Evolutionary conservation across 1,139 yeast species (phyloP).

Genomic region (Lodderomyces oxycetoniae): DNA sequence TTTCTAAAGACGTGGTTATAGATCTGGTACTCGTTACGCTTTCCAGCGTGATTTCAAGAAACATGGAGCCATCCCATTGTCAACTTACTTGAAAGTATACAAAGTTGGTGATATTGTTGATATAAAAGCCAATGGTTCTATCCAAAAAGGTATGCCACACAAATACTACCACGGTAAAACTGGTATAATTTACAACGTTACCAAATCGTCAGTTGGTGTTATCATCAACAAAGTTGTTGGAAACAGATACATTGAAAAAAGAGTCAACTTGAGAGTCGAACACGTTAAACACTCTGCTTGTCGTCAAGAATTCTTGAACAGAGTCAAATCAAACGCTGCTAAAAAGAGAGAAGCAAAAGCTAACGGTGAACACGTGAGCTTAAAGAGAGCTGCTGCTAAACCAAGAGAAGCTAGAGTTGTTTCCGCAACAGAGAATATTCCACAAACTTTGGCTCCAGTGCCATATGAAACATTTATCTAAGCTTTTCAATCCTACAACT

Average conservation of each 20-base stretch:
- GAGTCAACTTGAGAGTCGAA: conserved; percentile 97
- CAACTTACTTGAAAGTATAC: conserved; percentile 96
- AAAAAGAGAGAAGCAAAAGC: conserved; percentile 93
- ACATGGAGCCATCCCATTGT: conserved; percentile 92
- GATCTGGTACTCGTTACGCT: conserved; percentile 99
- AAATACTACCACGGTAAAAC: conserved; percentile 99
- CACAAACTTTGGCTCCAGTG: conserved; percentile 98
- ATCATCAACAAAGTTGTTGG: conserved; percentile 98
- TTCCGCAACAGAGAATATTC: conserved; percentile 71
- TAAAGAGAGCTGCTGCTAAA: conserved; percentile 97
- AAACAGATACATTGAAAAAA: conserved; percentile 98
- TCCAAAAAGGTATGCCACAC: conserved; percentile 99
- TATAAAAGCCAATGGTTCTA: conserved; percentile 98
- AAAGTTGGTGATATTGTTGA: conserved; percentile 99
- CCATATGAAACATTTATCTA: conserved; percentile 99
- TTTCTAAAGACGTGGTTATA: conserved; percentile 87
- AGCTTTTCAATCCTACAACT: too few relatives aligned
- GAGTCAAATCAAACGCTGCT: conserved; percentile 96
- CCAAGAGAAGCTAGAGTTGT: conserved; percentile 93
- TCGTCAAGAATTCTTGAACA: conserved; percentile 97
- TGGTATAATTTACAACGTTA: conserved; percentile 97
- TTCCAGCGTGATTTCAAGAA: conserved; percentile 99
- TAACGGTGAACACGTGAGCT: conserved; percentile 82
- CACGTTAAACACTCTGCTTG: conserved; percentile 99
- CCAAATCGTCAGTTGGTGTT: conserved; percentile 98